Evolutionary conservation across 2,329 filamentous ascomycete species (phyloP).

Genomic region (Seiridium cupressi): DNA sequence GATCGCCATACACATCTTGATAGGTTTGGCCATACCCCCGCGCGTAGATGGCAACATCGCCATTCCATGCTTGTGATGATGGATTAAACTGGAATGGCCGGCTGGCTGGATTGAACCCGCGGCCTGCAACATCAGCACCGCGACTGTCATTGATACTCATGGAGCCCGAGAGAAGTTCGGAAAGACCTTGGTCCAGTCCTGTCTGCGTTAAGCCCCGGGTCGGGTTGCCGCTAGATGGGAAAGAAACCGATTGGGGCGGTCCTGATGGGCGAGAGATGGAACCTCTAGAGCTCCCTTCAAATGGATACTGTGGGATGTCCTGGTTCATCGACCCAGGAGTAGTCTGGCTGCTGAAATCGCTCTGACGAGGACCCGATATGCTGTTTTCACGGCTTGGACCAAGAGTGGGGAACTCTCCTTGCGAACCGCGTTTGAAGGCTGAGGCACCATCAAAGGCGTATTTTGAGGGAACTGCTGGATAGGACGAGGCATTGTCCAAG

Average conservation of each 20-base stretch:
- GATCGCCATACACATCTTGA: constrained; percentile 30
- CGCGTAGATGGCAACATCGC: constrained; percentile 22
- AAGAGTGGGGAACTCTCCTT: constrained; percentile 35
- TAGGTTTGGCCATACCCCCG: constrained; percentile 20
- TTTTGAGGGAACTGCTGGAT: constrained; percentile 18
- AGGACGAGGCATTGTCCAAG: constrained; percentile 26
- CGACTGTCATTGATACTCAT: constrained; percentile 31
- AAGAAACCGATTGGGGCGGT: constrained; percentile 43
- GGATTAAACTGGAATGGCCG: constrained; percentile 48
- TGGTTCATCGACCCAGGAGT: constrained; percentile 15
- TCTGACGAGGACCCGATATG: constrained; percentile 19
- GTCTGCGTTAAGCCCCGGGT: constrained; percentile 8
- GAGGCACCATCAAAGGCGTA: constrained; percentile 14
- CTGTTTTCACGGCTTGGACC: constrained; percentile 25
- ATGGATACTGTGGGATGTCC: constrained; percentile 5
- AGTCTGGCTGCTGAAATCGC: constrained; percentile 28
- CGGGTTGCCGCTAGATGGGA: constrained; percentile 39
- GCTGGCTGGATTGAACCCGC: constrained; percentile 14
- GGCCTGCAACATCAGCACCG: constrained; percentile 12
- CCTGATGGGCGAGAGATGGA: constrained; percentile 38
- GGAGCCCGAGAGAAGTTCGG: constrained; percentile 29
- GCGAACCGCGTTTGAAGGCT: constrained; percentile 29
- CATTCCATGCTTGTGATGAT: constrained; percentile 43
- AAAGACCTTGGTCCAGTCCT: constrained; percentile 32
- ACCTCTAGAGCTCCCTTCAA: constrained; percentile 1